Base-by-base conservation (phyloP, 768 basidiomycete species). In the Mycena metata region DNA sequence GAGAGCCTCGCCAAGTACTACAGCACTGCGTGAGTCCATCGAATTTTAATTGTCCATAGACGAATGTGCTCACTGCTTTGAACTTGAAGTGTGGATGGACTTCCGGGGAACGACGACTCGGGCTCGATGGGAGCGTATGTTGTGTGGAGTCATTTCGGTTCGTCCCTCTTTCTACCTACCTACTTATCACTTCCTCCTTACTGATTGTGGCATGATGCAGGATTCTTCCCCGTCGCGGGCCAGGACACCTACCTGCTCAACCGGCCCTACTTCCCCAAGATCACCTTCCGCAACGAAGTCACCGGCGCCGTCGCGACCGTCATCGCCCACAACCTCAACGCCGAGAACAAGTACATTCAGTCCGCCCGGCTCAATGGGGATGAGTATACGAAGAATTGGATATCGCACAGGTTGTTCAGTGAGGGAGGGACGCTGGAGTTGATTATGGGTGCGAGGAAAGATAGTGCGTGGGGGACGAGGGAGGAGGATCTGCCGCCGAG, bases 211-310 rank as follows among this genome's bases (percentile, higher is more conserved):
- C n/a, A n/a, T n/a, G n/a, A n/a, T 42, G 33, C 41, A 70, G 69
- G 70, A 56, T 71, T 71, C 42, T 71, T 43, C 66, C 70, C 70
- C 13, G 70, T 71, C 16, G 70, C 70, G 0, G 70, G 70, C 12
- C 70, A 71, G 45, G 58, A 63, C 52, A 71, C 70, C 11, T 71
- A 71, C 47, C 70, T 71, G 23, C 70, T 71, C 51, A 71, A 67
- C 54, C 70, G 70, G 6, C 70, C 70, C 9, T 71, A 67, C 59
- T 71, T 71, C 58, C 70, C 70, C 9, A 57, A 67, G 21, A 71
- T 71, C 57, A 64, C 66, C 24, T 43, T 71, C 52, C 70, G 52
- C 46, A 71, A 67, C 70, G 57, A 67, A 12, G 62, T 39, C 17
- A 71, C 66, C 11, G 66, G 66, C 11, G 57, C 60, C 12, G 47